Evolutionary conservation across 2,329 filamentous ascomycete species (phyloP), one percentile per base, ranked within the genome.

Genomic region (Monilinia aucupariae): DNA sequence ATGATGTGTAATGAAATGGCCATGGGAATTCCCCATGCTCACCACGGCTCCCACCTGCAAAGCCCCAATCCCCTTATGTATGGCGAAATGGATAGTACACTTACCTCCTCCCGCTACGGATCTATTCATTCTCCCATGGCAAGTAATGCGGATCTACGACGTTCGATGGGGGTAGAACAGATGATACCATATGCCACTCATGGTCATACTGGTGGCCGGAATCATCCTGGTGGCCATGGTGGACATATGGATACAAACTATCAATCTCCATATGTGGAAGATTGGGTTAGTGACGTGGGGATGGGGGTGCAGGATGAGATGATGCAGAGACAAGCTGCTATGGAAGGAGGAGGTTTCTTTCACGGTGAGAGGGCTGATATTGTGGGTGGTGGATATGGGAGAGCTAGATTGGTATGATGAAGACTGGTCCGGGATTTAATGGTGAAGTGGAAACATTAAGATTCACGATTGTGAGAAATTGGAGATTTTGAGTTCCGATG

Each of bases 181-280:
- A 53, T 61, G 48, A 54, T 43, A 13, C 48, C 48, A 17, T 43
- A 25, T 45, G 1, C 25, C 45, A 41, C 25, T 45, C 25, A 25
- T 30, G 34, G 25, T 6, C 17, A 50, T 20, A 5, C 20, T 3
- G 27, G 48, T 43, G 15, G 5, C 25, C 48, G 41, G n/a, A 25
- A 58, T 34, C 15, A 25, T 47, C 8, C 15, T 13, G 20, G 49
- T 22, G 49, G 17, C 6, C 49, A 51, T 51, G 49, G 20, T 4
- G 7, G 13, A 20, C 54, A 13, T 25, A n/a, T 58, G 41, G 17
- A 34, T 20, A 47, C 54, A 34, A 61, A 61, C 45, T 61, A 61
- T 32, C 48, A 61, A 61, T 45, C 58, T 32, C 58, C 58, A 12
- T 61, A 61, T 34, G 58, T 61, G 12, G 58, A 61, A 53, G 58